Evolutionary conservation across 805 yeast genomes (phyloP).

Genomic region (Candida maltosa): DNA sequence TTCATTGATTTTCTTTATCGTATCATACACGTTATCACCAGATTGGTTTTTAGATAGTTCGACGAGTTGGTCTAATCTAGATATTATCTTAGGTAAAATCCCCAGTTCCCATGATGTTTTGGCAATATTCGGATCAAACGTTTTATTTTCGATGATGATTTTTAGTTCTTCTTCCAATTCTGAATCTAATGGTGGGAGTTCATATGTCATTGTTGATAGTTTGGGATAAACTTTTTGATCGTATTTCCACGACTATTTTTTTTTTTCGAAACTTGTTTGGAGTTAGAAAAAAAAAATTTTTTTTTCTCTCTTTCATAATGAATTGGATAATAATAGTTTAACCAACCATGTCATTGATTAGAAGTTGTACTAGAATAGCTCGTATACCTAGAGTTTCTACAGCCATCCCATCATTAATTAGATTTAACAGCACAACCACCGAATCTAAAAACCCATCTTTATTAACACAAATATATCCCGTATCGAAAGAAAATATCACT

Average conservation of each 20-base stretch:
- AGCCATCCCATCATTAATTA: neutral
- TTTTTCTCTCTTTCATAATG: neutral
- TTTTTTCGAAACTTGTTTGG: too few species aligned
- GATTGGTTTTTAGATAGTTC: constrained; percentile 1
- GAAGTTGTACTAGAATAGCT: constrained; percentile 1
- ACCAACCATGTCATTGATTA: constrained; percentile 2
- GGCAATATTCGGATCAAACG: neutral
- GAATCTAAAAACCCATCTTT: constrained; percentile 10
- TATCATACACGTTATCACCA: too few species aligned
- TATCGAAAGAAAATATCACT: constrained; percentile 32
- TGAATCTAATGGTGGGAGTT: constrained; percentile 2
- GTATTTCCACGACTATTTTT: too few species aligned
- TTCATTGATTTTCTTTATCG: too few species aligned
- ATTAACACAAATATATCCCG: constrained; percentile 36
- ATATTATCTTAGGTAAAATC: constrained; percentile 2
- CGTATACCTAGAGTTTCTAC: neutral
- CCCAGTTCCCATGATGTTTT: constrained; percentile 2
- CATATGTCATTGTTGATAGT: neutral
- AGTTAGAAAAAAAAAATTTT: neutral
- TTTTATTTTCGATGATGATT: constrained; percentile 2
- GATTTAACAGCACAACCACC: constrained; percentile 4
- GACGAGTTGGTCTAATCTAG: constrained; percentile 3
- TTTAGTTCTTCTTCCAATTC: constrained; percentile 1
- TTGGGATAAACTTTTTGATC: too few species aligned
- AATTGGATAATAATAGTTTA: neutral